Base-by-base conservation (phyloP, 768 basidiomycete genomes). In the Auricularia heimuer region DNA sequence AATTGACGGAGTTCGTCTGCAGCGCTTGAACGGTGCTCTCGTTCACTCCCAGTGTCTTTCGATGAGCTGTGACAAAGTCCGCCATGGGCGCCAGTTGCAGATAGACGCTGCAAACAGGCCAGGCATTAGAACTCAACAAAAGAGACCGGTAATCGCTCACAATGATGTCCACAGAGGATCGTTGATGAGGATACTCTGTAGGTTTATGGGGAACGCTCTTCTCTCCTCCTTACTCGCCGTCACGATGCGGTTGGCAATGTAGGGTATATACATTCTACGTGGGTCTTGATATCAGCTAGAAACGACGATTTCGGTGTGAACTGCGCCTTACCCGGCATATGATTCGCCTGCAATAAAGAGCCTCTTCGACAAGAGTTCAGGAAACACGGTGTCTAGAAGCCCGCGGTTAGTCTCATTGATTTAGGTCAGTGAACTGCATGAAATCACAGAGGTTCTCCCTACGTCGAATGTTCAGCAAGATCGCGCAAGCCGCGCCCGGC, bases 101-200 rank as follows among this genome's bases (percentile, higher is more conserved):
- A 8, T 12, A n/a, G n/a, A 11, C 54, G 54, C 54, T 54, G 18
- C 8, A 54, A 54, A 29, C 29, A 29, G 29, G 29, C 29, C 29
- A 29, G 29, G 29, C 29, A 29, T 29, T 29, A 29, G 29, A 29
- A 29, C 29, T 29, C 29, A 29, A 29, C 29, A 29, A 29, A 29
- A 4, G 18, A 18, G 18, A 54, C 63, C 7, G 47, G 65, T 62
- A 65, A 65, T 62, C 65, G 64, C 18, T 42, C 60, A 54, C 62
- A 29, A 29, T 29, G 29, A 29, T 29, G 29, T 29, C 29, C 29
- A 68, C 8, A 65, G 62, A 24, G 65, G 65, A 47, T 68, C 65
- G 63, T 68, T 68, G 62, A 68, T 68, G 39, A 68, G 63, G 12
- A 66, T 54, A 39, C 65, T 37, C 35, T 68, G 67, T 8, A 68